Evolutionary conservation across 805 yeast genomes (phyloP), one percentile per base, ranked within the genome.

Genomic region (Tetrapisispora iriomotensis): DNA sequence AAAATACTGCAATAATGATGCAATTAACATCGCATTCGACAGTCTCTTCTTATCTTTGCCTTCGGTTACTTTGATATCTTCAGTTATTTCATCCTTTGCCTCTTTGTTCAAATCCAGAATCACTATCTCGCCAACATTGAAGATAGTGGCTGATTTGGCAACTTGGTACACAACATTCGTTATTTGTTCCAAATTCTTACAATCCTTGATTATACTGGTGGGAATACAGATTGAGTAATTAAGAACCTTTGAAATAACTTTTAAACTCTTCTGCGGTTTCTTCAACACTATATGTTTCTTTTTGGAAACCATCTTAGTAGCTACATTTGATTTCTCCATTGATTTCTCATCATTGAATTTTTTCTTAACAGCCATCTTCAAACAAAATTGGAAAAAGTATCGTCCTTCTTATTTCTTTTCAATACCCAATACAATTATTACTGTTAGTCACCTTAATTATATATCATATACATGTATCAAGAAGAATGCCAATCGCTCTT

Each of bases 101-200:
- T 47, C 45, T 18, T 58, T 66, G 38, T 54, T 61, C 3, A 75
- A 62, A 44, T 83, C 82, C 49, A 84, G 66, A 1, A 88, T 65
- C 3, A 87, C 76, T 23, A 88, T 68, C 54, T 88, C 96, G 5
- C 75, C 72, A 6, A 84, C 85, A 39, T 76, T 72, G 57, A 70
- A 86, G 1, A 75, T 66, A 22, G 82, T 74, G 3, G 86, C 81
- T 2, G 79, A 75, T 50, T 81, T 75, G 10, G 95, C 88, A 13
- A 88, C 69, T 58, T 86, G 94, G 51, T 87, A 82, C 1, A 82
- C 77, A 1, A 76, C 67, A 42, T 73, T 67, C 0, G 94, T 86
- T 12, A 76, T 77, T 54, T 86, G 95, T 45, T 79, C 79, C 36
- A 84, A 62, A 46, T 79, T 79, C 28, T 61, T 62, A 35, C 90